These are phyloP conservation scores for Thalia dealbata DNA, from an alignment of 176 grass and related monocot genomes.

Conservation along the genomic window DNA sequence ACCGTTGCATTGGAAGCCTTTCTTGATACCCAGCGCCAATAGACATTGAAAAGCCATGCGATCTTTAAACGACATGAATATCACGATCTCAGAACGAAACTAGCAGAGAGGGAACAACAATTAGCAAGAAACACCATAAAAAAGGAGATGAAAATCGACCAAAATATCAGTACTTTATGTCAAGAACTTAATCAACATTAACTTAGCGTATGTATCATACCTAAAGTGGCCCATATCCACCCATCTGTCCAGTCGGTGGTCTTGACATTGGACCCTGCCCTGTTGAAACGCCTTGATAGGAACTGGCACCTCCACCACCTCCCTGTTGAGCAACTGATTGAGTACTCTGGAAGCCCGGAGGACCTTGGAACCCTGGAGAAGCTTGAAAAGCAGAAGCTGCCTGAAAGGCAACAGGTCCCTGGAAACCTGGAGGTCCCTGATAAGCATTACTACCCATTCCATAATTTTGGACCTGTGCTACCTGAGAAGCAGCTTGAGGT, in stretches of 20 bases:
- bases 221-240: conserved; percentile 74
- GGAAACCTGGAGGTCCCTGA: conserved; percentile 33
- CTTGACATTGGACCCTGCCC: conserved; percentile 51
- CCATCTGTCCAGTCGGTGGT: conserved; percentile 41
- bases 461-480: conserved; percentile 40
- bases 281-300: conserved; percentile 50
- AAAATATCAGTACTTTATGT: conserved; percentile 2
- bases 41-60: conserved; percentile 76
- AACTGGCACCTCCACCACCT: conserved; percentile 29
- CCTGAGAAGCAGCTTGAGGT: conserved; percentile 26
- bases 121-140: conserved; percentile 32
- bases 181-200: neutral
- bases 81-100: conserved; percentile 61
- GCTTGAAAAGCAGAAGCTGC: conserved; percentile 79
- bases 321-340: conserved; percentile 31
- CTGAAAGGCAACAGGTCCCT: conserved; percentile 47
- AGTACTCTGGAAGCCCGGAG: conserved; percentile 30
- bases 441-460: conserved; percentile 40
- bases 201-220: conserved; percentile 22
- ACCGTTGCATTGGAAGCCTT: conserved; percentile 53
- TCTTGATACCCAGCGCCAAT: conserved; percentile 57
- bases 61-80: conserved; percentile 76
- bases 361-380: conserved; percentile 72
- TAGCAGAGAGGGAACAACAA: conserved; percentile 43
- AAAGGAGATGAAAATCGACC: neutral